Conservation (phyloP, 257 asterid genomes). For the Gentiana macrophylla region DNA sequence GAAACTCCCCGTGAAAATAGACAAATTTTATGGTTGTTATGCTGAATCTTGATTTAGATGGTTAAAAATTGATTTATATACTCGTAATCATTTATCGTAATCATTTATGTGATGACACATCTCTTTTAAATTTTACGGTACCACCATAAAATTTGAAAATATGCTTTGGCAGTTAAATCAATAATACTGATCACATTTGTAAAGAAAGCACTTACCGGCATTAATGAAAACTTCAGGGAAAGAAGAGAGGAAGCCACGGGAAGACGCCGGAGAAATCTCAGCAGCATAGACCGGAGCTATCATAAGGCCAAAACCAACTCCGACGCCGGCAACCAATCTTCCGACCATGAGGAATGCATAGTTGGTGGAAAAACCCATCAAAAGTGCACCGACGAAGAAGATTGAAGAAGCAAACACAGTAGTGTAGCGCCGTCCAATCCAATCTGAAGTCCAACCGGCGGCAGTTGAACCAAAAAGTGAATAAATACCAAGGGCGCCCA, state of each 20-base stretch:
- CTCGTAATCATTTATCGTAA: too few species aligned
- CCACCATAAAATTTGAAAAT: too few species aligned
- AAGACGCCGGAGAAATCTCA: conserved; percentile 17
- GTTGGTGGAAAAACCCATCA: not conserved
- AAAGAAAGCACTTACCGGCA: conserved; percentile 9
- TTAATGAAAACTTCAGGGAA: conserved; percentile 29
- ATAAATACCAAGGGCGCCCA: conserved; percentile 20
- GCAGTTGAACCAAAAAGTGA: conserved; percentile 21
- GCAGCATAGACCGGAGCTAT: conserved; percentile 6
- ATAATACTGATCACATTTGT: too few species aligned
- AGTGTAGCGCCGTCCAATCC: conserved; percentile 29
- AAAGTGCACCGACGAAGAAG: conserved; percentile 19
- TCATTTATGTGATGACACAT: too few species aligned
- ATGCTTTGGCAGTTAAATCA: too few species aligned
- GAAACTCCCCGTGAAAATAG: too few species aligned
- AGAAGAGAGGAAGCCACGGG: conserved; percentile 24
- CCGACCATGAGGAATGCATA: conserved; percentile 27
- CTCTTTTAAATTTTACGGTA: too few species aligned
- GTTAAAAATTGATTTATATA: too few species aligned
- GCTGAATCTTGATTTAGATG: too few species aligned
- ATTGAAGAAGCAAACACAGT: conserved; percentile 15
- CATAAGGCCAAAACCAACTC: conserved; percentile 22
- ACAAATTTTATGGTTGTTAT: too few species aligned
- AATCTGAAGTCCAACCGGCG: not conserved
- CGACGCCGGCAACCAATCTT: conserved; percentile 25